Evolutionary conservation across 176 grass and related monocot genomes (phyloP), one percentile per base, ranked within the genome.

Genomic region (Zizania latifolia): DNA sequence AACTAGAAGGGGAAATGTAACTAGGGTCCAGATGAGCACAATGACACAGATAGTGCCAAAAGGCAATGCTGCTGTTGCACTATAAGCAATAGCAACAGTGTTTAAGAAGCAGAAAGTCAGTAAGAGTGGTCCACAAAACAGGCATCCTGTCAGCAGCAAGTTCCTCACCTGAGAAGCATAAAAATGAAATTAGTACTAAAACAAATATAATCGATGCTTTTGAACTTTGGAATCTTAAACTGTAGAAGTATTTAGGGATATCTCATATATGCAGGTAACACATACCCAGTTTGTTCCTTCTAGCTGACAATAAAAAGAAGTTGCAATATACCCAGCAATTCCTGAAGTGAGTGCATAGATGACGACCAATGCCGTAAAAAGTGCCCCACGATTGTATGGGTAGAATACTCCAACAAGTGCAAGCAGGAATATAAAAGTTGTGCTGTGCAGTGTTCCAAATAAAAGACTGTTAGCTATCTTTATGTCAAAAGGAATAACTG

Each of bases 291-390:
- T 93, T 15, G 78, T 90, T 58, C 91, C 94, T 68, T 97, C 94
- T 58, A 97, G 81, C 76, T 97, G 91, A 59, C 83, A 93, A 80
- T 94, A 97, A 88, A 93, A 97, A 62, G 88, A 91, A 30, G 88
- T 92, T 57, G 94, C 86, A 72, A 90, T 86, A 80, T 97, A 97
- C 54, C 94, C 94, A 91, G 94, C 91, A 86, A 97, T 87, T 70
- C 94, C 94, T 58, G 94, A 97, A 36, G 94, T 97, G 51, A 97
- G 94, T 66, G 94, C 94, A 60, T 97, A 97, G 82, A 97, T 97
- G 33, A 97, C 94, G 4, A 97, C 94, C 83, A 97, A 58, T 51
- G 94, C 94, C 65, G 94, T 97, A 62, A 97, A 97, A 74, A 97
- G 84, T 48, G 94, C 91, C 83, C 94, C 94, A 33, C 94, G 84